Percentiles rank a stretch among this genome's conserved stretches.
Evolutionary conservation across 106 monocot species (phyloP).

Genomic region (Alisma plantagoaquatica): DNA sequence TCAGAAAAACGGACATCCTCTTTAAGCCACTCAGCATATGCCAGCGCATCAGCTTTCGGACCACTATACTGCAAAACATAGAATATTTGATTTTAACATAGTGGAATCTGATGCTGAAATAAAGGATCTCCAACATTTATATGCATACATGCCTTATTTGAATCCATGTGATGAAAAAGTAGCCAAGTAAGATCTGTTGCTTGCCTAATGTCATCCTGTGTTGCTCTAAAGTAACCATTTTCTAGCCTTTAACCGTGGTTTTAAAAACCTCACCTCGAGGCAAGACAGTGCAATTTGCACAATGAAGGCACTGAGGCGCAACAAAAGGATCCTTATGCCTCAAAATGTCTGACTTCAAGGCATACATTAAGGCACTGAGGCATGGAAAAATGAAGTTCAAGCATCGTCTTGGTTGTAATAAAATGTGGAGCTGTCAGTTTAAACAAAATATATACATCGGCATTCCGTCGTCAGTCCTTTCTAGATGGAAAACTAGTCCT

Average conservation of each 20-base stretch:
- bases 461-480: too few species aligned
- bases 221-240: neutral
- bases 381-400: too few species aligned
- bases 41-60: constrained; percentile 64
- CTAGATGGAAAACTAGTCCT: too few species aligned
- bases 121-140: neutral
- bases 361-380: too few species aligned
- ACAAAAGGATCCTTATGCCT: too few species aligned
- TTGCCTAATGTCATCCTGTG: neutral
- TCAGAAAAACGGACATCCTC: constrained; percentile 68
- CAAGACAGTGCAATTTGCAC: too few species aligned
- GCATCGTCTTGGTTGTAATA: too few species aligned
- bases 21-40: constrained; percentile 79
- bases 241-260: neutral
- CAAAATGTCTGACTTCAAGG: too few species aligned
- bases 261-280: too few species aligned
- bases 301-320: too few species aligned
- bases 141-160: neutral
- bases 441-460: too few species aligned
- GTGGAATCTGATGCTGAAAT: neutral
- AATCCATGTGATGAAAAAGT: neutral
- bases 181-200: neutral
- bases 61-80: constrained; percentile 96
- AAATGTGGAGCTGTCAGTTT: too few species aligned
- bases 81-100: neutral